Conservation (phyloP, 306 rosid genomes). For the Prunus padus region DNA sequence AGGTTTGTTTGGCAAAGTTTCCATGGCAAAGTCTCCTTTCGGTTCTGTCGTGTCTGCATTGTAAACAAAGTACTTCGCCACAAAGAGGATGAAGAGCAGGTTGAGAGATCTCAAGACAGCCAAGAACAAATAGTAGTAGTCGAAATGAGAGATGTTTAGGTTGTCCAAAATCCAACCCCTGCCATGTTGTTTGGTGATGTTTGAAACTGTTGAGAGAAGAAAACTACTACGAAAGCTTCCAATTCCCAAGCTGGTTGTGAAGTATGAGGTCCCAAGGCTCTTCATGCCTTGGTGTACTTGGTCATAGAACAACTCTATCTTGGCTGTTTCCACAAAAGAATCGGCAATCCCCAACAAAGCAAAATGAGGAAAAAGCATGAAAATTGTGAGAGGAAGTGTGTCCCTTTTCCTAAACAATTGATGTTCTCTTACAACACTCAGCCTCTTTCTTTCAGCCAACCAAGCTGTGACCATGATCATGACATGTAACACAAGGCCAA, state of each 20-base stretch:
- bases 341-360: constrained; percentile 69
- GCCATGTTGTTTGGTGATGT: constrained; percentile 45
- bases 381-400: constrained; percentile 59
- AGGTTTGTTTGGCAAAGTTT: not conserved
- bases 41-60: constrained; percentile 39
- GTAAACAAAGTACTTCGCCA: constrained; percentile 58
- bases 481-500: constrained; percentile 54
- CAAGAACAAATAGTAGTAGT: constrained; percentile 60
- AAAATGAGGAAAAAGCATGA: constrained; percentile 76
- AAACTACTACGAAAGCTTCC: constrained; percentile 66
- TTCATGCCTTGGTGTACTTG: constrained; percentile 83
- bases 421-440: constrained; percentile 44
- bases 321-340: constrained; percentile 64
- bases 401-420: constrained; percentile 27
- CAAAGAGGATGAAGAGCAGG: constrained; percentile 57
- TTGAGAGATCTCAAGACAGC: constrained; percentile 53
- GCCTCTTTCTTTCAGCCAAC: constrained; percentile 54
- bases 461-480: constrained; percentile 47
- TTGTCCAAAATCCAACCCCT: constrained; percentile 75
- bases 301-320: constrained; percentile 77
- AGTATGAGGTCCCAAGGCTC: constrained; percentile 74
- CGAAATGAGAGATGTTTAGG: constrained; percentile 61
- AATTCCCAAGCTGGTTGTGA: constrained; percentile 54
- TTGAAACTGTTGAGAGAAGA: constrained; percentile 52
- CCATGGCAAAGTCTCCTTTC: constrained; percentile 21